Base-by-base conservation (phyloP, 2,329 filamentous ascomycete species). In the Fusarium transvaalense region DNA sequence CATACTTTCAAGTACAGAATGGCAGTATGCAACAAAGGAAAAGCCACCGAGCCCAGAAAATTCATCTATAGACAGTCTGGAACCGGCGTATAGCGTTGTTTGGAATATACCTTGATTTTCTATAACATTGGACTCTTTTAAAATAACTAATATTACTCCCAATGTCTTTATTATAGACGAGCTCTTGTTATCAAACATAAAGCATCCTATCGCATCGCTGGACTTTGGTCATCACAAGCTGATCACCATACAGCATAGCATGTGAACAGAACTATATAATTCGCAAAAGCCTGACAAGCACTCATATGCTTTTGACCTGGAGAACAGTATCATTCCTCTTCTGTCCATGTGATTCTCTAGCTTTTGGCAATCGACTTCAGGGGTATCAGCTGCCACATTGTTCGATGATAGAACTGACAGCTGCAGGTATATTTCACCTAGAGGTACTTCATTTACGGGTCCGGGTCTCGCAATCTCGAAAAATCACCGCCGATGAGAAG, bases 351-450 rank as follows among this genome's bases (percentile, higher is more conserved):
- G 35, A 53, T 47, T 10, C 15, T 25, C 13, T 14, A 32, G 25
- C 23, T 34, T 48, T 34, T 58, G 19, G 19, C 17, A 19, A n/a
- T 17, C 14, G 13, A 27, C 15, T 32, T 47, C 15, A 42, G 25
- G 9, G 23, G 42, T 15, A 50, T 50, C 47, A 39, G 34, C 32
- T 50, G 34, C 63, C 32, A 42, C 58, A 54, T 65, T 65, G 25
- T 54, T 19, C 3, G 9, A 43, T 45, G 38, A 38, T 27, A 27
- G 12, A 19, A 23, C 19, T 34, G 38, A 12, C 4, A 21, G 1
- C 5, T 29, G 1, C 2, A 43, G n/a, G 64, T 68, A 68, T 32
- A 25, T 39, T 12, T 46, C 3, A 42, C 35, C 5, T 2, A 9
- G 9, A 32, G 38, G 9, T 58, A 68, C 64, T 14, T 43, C 3